These are phyloP conservation scores for Lunasporangiospora selenospora DNA, from an alignment of 192 early-diverging fungal species.

Conservation along the genomic window DNA sequence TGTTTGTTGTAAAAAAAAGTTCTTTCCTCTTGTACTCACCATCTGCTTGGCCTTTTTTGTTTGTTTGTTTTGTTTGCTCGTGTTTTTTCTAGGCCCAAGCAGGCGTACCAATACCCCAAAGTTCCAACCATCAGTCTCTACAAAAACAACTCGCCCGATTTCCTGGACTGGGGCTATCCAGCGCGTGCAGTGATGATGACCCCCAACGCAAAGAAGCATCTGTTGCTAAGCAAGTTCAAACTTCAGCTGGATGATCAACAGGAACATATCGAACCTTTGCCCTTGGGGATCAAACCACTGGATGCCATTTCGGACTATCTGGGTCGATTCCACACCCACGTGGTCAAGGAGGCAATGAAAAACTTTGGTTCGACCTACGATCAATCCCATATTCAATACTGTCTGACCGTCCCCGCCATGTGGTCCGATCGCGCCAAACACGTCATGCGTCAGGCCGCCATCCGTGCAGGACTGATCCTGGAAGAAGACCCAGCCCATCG, in stretches of 20 bases:
- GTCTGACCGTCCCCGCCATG: conserved; percentile 62
- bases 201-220: conserved; percentile 48
- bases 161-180: conserved; percentile 58
- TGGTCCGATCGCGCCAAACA: conserved; percentile 62
- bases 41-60: too few relatives aligned
- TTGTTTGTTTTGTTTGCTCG: conserved; percentile 1
- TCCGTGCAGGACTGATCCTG: conserved; percentile 55
- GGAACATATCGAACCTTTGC: conserved; percentile 49
- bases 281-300: conserved; percentile 45
- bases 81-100: conserved; percentile 40
- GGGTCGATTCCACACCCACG: conserved; percentile 47
- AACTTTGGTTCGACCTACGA: conserved; percentile 54
- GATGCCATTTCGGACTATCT: conserved; percentile 53
- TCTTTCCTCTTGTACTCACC: too few relatives aligned
- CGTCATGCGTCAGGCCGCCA: conserved; percentile 59
- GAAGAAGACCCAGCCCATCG: conserved; percentile 53
- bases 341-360: conserved; percentile 49
- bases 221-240: conserved; percentile 53
- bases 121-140: conserved; percentile 51
- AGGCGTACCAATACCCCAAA: conserved; percentile 56
- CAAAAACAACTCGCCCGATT: conserved; percentile 46
- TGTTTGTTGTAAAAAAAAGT: neutral
- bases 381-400: conserved; percentile 47
- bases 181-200: conserved; percentile 49
- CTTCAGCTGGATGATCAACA: conserved; percentile 49